Evolutionary conservation across 306 rosid genomes (phyloP), one percentile per base, ranked within the genome.

Genomic region (Vigna radiata): DNA sequence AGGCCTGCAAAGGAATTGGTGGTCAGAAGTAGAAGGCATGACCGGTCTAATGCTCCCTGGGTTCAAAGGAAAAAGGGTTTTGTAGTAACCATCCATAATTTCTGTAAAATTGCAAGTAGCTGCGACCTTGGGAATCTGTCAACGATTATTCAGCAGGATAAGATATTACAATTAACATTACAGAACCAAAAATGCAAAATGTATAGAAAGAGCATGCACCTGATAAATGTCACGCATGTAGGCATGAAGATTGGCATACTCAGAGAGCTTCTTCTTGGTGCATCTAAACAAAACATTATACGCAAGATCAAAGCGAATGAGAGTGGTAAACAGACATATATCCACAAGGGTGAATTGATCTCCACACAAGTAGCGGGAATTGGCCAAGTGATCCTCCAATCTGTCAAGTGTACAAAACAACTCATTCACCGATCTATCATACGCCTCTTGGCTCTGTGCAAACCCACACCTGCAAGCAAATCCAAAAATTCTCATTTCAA

Each of bases 401-500:
- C 62, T 65, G 63, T 92, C 96, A 27, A 90, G 61, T 17, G 94
- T 85, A 14, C 52, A 11, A 78, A 95, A 95, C 86, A 95, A 80
- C 8, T 87, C 90, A 21, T 79, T 63, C 15, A 87, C 97, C 0
- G 97, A 96, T 68, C 8, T 76, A 73, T 92, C 96, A 54, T 90
- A 92, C 25, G 97, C 97, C 72, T 85, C 84, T 80, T 92, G 99
- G 29, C 96, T 90, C 83, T 95, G 92, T n/a, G 97, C 97, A 87
- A 95, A 92, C 17, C 99, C 97, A 77, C 97, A 92, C 74, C 97
- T 90, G 83, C 67, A 77, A 48, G 82, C 67, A 77, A 48, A 27
- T 14, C 1, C 68, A 62, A 37, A 13, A 15, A 4, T 39, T 9
- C 17, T 25, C 61, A 59, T 19, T 65, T 64, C 16, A 3, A 77